A percentile compares a stretch with the other conserved stretches of the same genome.
Conservation (phyloP, 768 basidiomycete genomes). For the Amanita subjunquillea region DNA sequence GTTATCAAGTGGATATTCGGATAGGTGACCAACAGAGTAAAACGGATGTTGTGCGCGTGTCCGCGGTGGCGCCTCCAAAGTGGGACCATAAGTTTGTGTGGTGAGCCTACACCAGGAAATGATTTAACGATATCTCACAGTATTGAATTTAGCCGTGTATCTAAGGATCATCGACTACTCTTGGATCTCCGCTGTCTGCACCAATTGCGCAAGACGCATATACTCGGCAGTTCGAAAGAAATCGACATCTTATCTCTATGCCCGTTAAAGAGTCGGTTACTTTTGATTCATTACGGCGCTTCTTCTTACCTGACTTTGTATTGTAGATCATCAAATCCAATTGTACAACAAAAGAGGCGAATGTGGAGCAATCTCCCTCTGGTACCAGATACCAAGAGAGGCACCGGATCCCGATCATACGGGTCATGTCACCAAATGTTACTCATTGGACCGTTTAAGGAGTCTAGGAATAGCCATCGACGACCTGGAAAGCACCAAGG, state of each 20-base stretch:
- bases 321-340: background rate
- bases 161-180: background rate
- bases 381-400: background rate
- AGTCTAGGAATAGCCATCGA: background rate
- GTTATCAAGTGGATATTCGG: background rate
- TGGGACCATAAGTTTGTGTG: background rate
- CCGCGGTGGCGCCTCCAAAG: background rate
- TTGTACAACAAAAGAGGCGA: background rate
- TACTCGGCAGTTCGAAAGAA: background rate
- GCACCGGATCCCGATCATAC: background rate
- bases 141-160: background rate
- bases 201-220: background rate
- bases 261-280: background rate
- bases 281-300: background rate
- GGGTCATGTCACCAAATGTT: background rate
- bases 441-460: background rate
- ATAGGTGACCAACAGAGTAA: background rate
- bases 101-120: background rate
- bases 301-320: background rate
- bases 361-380: background rate
- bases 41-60: background rate
- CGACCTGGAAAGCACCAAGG: background rate
- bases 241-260: background rate
- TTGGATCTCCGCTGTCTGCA: background rate
- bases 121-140: background rate